These are phyloP conservation scores for Biscogniauxia sp. DNA, from an alignment of 2,329 filamentous ascomycete species.

Conservation along the genomic window DNA sequence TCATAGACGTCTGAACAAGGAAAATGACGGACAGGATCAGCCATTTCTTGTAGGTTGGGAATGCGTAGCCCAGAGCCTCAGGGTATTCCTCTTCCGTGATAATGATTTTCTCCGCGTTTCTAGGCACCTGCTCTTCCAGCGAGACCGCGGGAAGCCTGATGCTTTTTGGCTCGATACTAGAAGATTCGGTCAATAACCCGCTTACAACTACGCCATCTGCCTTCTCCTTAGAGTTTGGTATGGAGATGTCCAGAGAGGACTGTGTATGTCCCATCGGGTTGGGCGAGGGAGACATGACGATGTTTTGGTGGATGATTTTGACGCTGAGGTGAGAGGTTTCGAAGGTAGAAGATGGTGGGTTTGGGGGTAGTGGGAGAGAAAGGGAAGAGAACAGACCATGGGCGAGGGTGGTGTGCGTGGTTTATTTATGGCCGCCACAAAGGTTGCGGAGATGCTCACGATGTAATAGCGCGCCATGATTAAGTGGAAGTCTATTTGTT, in stretches of 20 bases:
- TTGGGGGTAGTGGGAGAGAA: neutral
- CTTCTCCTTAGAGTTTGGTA: neutral
- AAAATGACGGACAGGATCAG: slow-evolving; percentile 49
- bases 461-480: neutral
- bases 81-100: slow-evolving; percentile 49
- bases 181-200: neutral
- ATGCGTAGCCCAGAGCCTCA: slow-evolving; percentile 43
- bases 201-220: neutral
- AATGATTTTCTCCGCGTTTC: slow-evolving; percentile 1
- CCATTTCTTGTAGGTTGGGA: slow-evolving; percentile 50
- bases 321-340: neutral
- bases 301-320: neutral
- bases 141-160: neutral
- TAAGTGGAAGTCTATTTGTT: neutral
- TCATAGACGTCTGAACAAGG: slow-evolving; percentile 54
- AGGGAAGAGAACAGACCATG: neutral
- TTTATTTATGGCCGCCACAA: neutral
- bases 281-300: neutral
- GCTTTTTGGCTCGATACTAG: neutral
- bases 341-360: too few relatives aligned
- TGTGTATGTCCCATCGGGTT: neutral
- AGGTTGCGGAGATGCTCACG: neutral
- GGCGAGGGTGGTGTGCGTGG: neutral
- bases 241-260: neutral
- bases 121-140: neutral